Evolutionary conservation across 495 filamentous ascomycete species (phyloP), one percentile per base, ranked within the genome.

Genomic region (Durotheca rogersii): DNA sequence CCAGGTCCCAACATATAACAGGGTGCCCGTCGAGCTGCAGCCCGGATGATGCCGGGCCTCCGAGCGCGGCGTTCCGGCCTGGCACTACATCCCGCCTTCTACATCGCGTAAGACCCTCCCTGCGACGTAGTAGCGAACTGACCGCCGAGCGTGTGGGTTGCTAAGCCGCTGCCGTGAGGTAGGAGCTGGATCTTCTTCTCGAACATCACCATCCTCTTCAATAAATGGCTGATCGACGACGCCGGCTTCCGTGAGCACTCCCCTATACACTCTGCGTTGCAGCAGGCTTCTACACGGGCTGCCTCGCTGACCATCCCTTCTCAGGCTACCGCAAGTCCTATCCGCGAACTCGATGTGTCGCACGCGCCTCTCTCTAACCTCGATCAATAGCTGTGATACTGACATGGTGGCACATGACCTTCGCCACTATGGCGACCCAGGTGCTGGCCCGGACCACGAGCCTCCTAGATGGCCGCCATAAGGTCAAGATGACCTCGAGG

Each of bases 171-270:
- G 23, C n/a, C 31, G 7, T 37, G 30, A 21, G 41, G 27, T 60
- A 93, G 89, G 58, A 73, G 77, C 69, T 96, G 91, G 91, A 95
- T 96, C 45, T 73, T 85, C 47, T 76, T 95, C 60, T 94, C 88
- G 64, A 95, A 91, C 44, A 76, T 80, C 51, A 89, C 91, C 48
- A 95, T 96, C 55, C 68, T 96, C 43, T 96, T 95, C 80, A 95
- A 96, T 80, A 95, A 95, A 73, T 90, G 86, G 77, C 82, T 96
- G 35, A 77, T 95, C 41, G 79, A 85, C 61, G 82, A 77, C 53
- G 74, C 77, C 58, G 78, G 85, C 42, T 95, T 95, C 72, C 78
- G 89, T 93, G 72, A 81, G 89, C 81, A 20, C 19, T 41, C 41
- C 12, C n/a, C n/a, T n/a, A n/a, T n/a, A n/a, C n/a, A n/a, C n/a